A percentile compares a stretch with the other conserved stretches of the same genome.
Evolutionary conservation across 768 basidiomycete species (phyloP).

Genomic region (Trametes sanguinea): DNA sequence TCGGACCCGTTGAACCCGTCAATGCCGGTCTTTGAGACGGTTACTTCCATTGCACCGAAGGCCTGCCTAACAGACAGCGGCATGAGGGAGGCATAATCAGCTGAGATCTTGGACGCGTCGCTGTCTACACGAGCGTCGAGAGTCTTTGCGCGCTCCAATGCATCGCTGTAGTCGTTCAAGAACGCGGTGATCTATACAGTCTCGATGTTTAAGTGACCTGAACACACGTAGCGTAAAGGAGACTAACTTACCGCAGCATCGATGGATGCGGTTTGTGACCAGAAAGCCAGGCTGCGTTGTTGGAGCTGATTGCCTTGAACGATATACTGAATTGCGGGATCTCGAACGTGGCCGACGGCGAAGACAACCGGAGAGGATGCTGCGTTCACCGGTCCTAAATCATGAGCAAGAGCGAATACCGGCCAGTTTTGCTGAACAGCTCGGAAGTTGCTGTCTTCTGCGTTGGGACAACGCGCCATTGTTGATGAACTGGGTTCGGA

Average conservation of each 20-base stretch:
- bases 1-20: constrained; percentile 36
- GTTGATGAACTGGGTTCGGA: constrained; percentile 62
- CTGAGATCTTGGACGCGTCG: constrained; percentile 35
- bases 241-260: constrained; percentile 27
- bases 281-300: constrained; percentile 35
- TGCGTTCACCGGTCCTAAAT: constrained; percentile 49
- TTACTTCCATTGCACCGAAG: constrained; percentile 38
- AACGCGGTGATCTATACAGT: constrained; percentile 34
- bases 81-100: constrained; percentile 35
- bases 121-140: constrained; percentile 35
- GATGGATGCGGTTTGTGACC: constrained; percentile 29
- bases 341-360: constrained; percentile 39
- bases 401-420: constrained; percentile 60
- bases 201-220: too few species aligned
- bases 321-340: constrained; percentile 40
- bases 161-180: constrained; percentile 35
- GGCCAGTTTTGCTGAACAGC: constrained; percentile 60
- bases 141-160: constrained; percentile 34
- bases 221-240: neutral
- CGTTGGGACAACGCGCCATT: constrained; percentile 53
- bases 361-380: constrained; percentile 32
- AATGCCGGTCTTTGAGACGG: constrained; percentile 31
- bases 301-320: constrained; percentile 33
- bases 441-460: constrained; percentile 57
- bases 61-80: constrained; percentile 37